Evolutionary conservation across 2,329 filamentous ascomycete genomes (phyloP), one percentile per base, ranked within the genome.

Genomic region (Colletotrichum tabaci): DNA sequence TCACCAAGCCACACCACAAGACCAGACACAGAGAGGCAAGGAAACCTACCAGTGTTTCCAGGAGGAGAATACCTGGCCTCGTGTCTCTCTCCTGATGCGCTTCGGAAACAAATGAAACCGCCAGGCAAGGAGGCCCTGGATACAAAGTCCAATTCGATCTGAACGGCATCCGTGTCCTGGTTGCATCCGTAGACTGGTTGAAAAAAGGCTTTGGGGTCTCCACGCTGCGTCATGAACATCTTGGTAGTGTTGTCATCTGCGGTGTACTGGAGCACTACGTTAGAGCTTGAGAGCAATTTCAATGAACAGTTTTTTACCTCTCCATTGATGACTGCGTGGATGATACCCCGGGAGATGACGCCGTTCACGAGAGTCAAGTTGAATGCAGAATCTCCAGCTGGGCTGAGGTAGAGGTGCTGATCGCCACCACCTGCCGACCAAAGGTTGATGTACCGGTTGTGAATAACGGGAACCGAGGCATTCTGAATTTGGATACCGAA

Each of bases 181-280:
- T 85, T 80, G 74, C 84, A 85, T 40, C 80, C 82, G 71, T 84
- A 84, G 7, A 76, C 76, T n/a, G 81, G 79, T 49, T 82, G 76
- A 65, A 83, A 85, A 64, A 82, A 74, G 23, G 83, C 84, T 15
- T 80, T 78, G 1, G 84, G 83, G 65, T 85, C 83, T 9, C 79
- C 80, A 2, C 84, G 82, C 38, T 84, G 79, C 2, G 84, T 85
- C 81, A 85, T 84, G 77, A 86, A 86, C 74, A 85, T 79, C 76
- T 86, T 86, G 50, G 84, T 86, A 3, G 84, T 86, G 74, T 86
- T 83, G 74, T 86, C 84, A 40, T 78, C 76, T n/a, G 76, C 75
- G 26, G 81, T 80, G 70, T 84, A 84, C 83, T 84, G 15, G 2
- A 57, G 50, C 44, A 42, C 58, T 61, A 42, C 2, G 42, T 65